Evolutionary conservation across 768 basidiomycete genomes (phyloP).

Genomic region (Mycena sanguinolenta): DNA sequence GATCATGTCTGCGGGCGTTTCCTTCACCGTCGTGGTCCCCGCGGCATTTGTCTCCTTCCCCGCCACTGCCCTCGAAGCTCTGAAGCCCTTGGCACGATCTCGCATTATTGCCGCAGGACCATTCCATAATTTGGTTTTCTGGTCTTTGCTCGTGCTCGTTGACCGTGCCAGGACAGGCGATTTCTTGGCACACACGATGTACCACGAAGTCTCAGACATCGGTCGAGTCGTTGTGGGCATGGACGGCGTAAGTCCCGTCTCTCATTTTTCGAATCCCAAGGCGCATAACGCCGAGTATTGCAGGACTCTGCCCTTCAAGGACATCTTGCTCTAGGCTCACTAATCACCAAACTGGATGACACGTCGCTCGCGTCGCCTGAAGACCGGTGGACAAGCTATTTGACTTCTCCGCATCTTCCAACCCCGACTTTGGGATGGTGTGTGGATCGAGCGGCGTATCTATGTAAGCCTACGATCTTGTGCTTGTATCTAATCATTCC

Average conservation of each 20-base stretch:
- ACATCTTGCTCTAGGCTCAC: conserved; percentile 67
- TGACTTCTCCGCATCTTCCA: conserved; percentile 43
- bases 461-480: conserved; percentile 40
- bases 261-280: neutral
- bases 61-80: conserved; percentile 50
- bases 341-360: conserved; percentile 81
- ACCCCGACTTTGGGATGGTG: conserved; percentile 71
- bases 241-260: conserved; percentile 54
- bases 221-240: conserved; percentile 72
- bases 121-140: conserved; percentile 81
- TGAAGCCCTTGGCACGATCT: conserved; percentile 59
- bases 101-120: conserved; percentile 81
- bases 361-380: conserved; percentile 52
- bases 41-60: conserved; percentile 82
- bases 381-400: conserved; percentile 63
- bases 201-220: conserved; percentile 62
- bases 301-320: conserved; percentile 74
- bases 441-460: conserved; percentile 48
- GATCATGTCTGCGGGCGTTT: conserved; percentile 70
- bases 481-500: neutral
- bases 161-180: conserved; percentile 49
- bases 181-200: conserved; percentile 56
- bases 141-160: conserved; percentile 57
- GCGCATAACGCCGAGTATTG: neutral
- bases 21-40: conserved; percentile 74